Base-by-base conservation (phyloP, 352 stramenopile genomes). In the Globisporangium echinulatum region DNA sequence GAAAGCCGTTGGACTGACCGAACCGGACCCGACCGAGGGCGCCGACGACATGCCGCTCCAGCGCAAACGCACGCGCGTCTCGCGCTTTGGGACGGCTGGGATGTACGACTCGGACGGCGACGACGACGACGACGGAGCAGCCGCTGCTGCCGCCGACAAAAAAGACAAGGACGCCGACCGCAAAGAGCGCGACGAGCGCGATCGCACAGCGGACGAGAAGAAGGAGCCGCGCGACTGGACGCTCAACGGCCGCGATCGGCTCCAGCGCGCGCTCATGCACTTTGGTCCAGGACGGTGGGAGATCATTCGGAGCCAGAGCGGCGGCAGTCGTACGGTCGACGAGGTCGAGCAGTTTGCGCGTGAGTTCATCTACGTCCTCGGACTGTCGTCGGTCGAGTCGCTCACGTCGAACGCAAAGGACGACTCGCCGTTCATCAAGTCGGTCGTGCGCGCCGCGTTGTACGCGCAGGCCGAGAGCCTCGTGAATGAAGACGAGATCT, bases 1-100 rank as follows among this genome's bases (percentile, higher is more conserved):
- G 61, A 99, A 99, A 71, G 96, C 98, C 1, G 88, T 97, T 7
- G 91, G 91, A 6, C 53, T 96, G 13, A 76, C 67, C 3, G 86
- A 96, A 7, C 82, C 86, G 2, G 86, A 96, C 7, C 72, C 72
- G 7, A 52, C 69, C 4, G 85, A 90, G 61, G 54, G 71, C 1
- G 70, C 79, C 42, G 79, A 82, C 13, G 73, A 85, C 15, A 64
- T 96, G 5, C 85, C 84, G 7, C 70, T 90, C 50, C 86, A 96
- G 56, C 86, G 86, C 10, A 96, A 91, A 53, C 82, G 86, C 48
- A 96, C 86, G n/a, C 79, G 86, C 38, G 86, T 96, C 4, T 70
- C 81, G 42, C 86, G 86, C 14, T 96, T 96, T 65, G 86, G 86
- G 3, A 73, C 64, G 0, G 68, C 71, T 39, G 82, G 69, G 0